Base-by-base conservation (phyloP, 1,139 yeast species). In the Diutina pseudorugosa region DNA sequence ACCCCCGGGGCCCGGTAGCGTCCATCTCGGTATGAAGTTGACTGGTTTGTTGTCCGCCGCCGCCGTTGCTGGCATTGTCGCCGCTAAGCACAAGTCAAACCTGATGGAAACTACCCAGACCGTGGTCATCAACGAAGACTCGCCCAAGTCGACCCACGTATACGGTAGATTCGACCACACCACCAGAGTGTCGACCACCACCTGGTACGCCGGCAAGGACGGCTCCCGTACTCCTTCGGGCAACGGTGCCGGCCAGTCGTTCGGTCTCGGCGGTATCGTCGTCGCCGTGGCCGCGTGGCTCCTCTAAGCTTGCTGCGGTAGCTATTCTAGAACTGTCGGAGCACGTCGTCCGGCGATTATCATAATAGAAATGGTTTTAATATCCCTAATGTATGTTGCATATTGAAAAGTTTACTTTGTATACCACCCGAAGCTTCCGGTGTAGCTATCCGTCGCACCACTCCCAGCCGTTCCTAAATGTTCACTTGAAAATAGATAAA, bases 151-250 rank as follows among this genome's bases (percentile, higher is more conserved):
- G n/a, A 45, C 49, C 21, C 36, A 45, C 40, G 18, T 19, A 16
- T 45, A 45, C 40, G 49, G 49, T 4, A 45, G 49, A 45, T 45
- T 45, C 21, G 49, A 45, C 49, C 49, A 45, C 49, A 45, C 49
- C 23, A 18, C 27, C 27, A 45, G 49, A 45, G 49, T 45, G 18
- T 25, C 36, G 21, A 45, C 49, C 40, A 45, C 49, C 40, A 45
- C 49, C 40, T 27, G 40, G 40, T 45, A 27, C 40, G 40, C 36
- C 21, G 49, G 49, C 9, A 45, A 45, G 49, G 49, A 45, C 21
- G 49, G 49, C 19, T 16, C 19, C 5, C 18, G 40, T 8, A 27
- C 49, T 11, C 41, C 49, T 14, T 25, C n/a, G n/a, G 47, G 18
- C 19, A 45, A 45, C 40, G 49, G 18, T 11, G 49, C 49, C 27